Base-by-base conservation (phyloP, 1,284 basidiomycete genomes). In the Paramarasmius palmivorus region DNA sequence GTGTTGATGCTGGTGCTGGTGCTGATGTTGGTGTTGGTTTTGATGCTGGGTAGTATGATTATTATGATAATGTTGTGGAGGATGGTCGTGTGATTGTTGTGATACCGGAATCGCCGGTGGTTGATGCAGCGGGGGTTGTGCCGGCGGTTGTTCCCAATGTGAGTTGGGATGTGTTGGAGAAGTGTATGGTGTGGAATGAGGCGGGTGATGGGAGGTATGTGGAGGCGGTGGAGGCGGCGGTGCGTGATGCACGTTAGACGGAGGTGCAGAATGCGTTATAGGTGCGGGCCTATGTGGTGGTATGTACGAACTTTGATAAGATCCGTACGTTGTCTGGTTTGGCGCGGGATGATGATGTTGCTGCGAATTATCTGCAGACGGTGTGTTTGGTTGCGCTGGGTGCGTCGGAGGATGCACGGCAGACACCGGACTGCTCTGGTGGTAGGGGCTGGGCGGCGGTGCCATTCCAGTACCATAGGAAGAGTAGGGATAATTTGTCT, bases 251-350 rank as follows among this genome's bases (percentile, higher is more conserved):
- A 32, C 29, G 12, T 12, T 32, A 32, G 29, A 23, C 53, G 49
- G 45, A 58, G 62, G 53, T 39, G 60, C 55, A 8, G 63, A 57
- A 15, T 66, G 61, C 17, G 62, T 61, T 12, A 64, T 63, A 50
- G 64, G 64, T 22, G 70, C 70, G 36, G 70, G 59, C 59, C 57
- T 12, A 37, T 51, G 63, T 26, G 63, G 50, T 49, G 59, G 68
- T 54, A 72, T 65, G 51, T 72, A 71, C 39, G 69, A 68, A 39
- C 69, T 68, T 32, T 66, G 70, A 55, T 57, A 56, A 49, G 52
- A 53, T 22, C 35, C 4, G 23, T 73, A 71, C n/a, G 52, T 59
- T 32, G 67, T 66, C 57, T 73, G 72, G 41, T 63, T 53, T 32
- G 70, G 58, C 29, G 67, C 66, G 25, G 70, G 62, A 52, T 68